These are phyloP conservation scores for Tricholomella constricta DNA, from an alignment of 768 basidiomycete species.

Conservation along the genomic window DNA sequence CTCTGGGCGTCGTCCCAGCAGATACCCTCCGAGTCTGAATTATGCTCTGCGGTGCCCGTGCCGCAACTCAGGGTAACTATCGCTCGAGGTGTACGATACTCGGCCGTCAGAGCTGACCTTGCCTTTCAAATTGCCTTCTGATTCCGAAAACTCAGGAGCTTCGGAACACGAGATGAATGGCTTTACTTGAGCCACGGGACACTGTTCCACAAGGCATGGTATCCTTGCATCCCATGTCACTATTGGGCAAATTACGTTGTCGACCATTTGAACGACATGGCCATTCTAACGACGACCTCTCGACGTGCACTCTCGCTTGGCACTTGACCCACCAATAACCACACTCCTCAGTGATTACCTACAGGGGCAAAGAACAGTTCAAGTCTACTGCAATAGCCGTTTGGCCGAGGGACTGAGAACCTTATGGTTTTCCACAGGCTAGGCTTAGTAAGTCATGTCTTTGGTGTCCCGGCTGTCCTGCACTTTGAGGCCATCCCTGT, in stretches of 20 bases:
- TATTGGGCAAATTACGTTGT: no score
- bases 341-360: no score
- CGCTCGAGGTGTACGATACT: not conserved
- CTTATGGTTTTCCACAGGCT: no score
- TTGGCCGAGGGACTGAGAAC: no score
- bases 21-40: not conserved
- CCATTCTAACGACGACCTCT: not conserved
- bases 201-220: not conserved
- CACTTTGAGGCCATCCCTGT: not conserved
- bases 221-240: not conserved
- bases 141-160: not conserved
- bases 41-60: not conserved
- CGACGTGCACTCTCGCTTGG: not conserved
- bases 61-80: not conserved
- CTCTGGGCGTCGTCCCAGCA: not conserved
- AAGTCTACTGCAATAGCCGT: no score
- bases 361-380: no score
- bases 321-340: no score
- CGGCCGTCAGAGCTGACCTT: not conserved
- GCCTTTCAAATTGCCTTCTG: not conserved
- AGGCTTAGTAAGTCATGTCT: no score
- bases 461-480: no score
- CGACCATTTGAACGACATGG: no score
- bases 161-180: not conserved
- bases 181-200: not conserved